These are phyloP conservation scores for Aspergillus bertholletiae DNA, from an alignment of 495 filamentous ascomycete species.

Conservation along the genomic window DNA sequence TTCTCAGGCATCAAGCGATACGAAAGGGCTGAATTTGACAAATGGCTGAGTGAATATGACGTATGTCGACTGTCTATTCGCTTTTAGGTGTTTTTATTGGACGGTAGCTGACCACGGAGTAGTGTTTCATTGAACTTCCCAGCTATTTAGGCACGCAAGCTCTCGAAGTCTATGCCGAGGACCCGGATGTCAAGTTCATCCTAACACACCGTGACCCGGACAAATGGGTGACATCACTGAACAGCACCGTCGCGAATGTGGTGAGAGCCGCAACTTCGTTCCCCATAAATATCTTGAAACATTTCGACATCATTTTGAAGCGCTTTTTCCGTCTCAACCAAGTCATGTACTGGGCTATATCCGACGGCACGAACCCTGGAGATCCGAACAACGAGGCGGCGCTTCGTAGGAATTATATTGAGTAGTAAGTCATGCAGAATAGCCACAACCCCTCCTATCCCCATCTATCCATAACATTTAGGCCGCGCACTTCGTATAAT, in stretches of 20 bases:
- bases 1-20: background rate
- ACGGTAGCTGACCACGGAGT: background rate
- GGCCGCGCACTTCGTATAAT: background rate
- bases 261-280: constrained; percentile 4
- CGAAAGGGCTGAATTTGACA: background rate
- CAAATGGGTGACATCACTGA: constrained; percentile 24
- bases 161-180: constrained; percentile 14
- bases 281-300: constrained; percentile 20
- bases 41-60: constrained; percentile 21
- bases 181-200: constrained; percentile 29
- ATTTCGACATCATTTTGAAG: constrained; percentile 13
- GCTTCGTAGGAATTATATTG: constrained; percentile 9
- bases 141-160: constrained; percentile 15
- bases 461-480: background rate
- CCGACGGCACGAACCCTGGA: constrained; percentile 3
- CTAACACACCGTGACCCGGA: constrained; percentile 21
- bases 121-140: constrained; percentile 22
- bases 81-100: too few species aligned
- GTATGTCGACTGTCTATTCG: constrained; percentile 13
- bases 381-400: constrained; percentile 4
- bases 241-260: constrained; percentile 13
- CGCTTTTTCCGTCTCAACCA: constrained; percentile 14
- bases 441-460: too few species aligned
- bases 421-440: constrained; percentile 25
- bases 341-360: constrained; percentile 6